phyloP scores from a whole-genome alignment of 2,329 filamentous ascomycete species.

The Penicillium occitanis region DNA sequence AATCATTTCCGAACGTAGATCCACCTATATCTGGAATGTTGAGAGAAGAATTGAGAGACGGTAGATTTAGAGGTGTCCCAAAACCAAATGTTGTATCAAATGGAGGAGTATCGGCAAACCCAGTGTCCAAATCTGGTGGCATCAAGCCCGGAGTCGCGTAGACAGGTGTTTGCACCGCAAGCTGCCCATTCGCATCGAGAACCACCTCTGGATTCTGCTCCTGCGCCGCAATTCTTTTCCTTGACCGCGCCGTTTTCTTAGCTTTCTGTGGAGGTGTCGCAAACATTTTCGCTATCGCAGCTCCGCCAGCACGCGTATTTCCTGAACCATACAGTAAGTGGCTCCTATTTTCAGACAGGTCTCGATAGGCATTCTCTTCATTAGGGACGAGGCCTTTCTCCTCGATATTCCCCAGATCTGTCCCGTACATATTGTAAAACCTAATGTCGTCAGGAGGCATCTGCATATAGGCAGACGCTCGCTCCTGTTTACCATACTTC shows the following conservation, averaged over 20 bases:
- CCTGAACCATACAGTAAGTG: not conserved
- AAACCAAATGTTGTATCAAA: not conserved
- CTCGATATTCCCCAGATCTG: not conserved
- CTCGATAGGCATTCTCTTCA: not conserved
- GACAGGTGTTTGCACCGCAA: not conserved
- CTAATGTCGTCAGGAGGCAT: not conserved
- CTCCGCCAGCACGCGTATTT: not conserved
- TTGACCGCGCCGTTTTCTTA: not conserved
- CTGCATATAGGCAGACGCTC: not conserved
- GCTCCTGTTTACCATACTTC: conserved; percentile 1
- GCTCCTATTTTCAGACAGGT: not conserved
- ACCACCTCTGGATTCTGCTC: not conserved
- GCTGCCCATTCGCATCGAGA: not conserved
- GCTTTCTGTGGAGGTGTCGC: too few species aligned
- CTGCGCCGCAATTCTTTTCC: not conserved
- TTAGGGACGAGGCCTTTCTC: not conserved
- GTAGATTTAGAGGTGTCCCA: not conserved
- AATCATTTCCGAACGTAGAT: not conserved
- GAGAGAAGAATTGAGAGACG: not conserved
- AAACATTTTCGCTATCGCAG: not conserved
- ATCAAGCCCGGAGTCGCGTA: not conserved
- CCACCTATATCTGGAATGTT: not conserved
- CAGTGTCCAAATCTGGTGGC: not conserved
- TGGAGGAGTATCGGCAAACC: not conserved
- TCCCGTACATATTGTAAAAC: not conserved